Conservation (phyloP, 2,329 filamentous ascomycete genomes). For the Trichoderma cornu-damae region DNA sequence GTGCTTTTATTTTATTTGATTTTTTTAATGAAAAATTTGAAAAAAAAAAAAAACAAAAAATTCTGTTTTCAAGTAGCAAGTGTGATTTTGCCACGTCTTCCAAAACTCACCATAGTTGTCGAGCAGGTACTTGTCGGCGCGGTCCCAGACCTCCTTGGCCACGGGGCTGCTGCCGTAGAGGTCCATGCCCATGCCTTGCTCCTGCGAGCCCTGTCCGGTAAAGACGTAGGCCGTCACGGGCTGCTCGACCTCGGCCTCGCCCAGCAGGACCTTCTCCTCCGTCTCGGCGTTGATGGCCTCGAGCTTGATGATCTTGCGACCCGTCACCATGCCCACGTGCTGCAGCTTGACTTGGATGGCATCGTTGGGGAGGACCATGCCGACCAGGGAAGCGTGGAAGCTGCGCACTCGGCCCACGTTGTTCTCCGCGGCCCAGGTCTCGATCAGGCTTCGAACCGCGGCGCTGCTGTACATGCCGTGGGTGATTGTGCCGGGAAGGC, state of each 20-base stretch:
- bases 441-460: constrained; percentile 88
- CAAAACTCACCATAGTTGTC: constrained; percentile 91
- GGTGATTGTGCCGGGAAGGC: constrained; percentile 92
- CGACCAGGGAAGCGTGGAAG: constrained; percentile 94
- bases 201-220: constrained; percentile 95
- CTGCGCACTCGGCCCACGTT: constrained; percentile 94
- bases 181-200: constrained; percentile 99
- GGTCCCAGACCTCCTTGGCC: constrained; percentile 95
- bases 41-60: too few relatives aligned
- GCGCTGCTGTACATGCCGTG: constrained; percentile 99
- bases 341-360: constrained; percentile 91
- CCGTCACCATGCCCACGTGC: constrained; percentile 95
- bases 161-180: constrained; percentile 90
- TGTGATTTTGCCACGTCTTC: too few relatives aligned
- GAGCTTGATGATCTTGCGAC: constrained; percentile 99
- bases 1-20: too few relatives aligned
- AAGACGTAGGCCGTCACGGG: constrained; percentile 96
- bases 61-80: not conserved
- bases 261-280: constrained; percentile 91
- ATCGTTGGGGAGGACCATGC: constrained; percentile 97
- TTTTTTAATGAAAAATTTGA: not conserved
- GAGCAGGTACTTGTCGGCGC: constrained; percentile 95
- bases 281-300: constrained; percentile 93
- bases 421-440: constrained; percentile 99
- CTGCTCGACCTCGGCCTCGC: constrained; percentile 96